Evolutionary conservation across 139 green algal species (phyloP).

Genomic region (Chlamydomonas applanata): DNA sequence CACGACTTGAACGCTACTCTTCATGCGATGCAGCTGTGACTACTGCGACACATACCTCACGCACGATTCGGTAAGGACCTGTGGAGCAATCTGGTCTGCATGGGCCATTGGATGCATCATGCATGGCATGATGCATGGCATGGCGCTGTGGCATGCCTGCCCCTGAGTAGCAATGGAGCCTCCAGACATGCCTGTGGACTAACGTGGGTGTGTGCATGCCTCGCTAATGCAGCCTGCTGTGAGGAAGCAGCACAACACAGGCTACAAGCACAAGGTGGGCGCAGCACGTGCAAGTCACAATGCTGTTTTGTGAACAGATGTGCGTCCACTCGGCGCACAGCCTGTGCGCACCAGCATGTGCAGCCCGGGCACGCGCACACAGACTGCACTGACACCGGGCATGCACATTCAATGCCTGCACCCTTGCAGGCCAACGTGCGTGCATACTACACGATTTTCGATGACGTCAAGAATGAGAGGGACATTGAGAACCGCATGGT

Average conservation of each 20-base stretch:
- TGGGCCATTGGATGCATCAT: no score
- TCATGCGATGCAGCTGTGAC: constrained; percentile 48
- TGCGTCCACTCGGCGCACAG: no score
- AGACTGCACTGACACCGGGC: no score
- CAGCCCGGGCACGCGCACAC: no score
- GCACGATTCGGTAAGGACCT: constrained; percentile 77
- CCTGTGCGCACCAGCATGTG: no score
- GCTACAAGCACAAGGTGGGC: constrained; percentile 93
- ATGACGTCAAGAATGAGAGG: constrained; percentile 45
- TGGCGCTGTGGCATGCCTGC: no score
- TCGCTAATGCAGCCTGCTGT: constrained; percentile 74
- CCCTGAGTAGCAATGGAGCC: no score
- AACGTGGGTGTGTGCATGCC: no score
- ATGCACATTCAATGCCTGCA: not conserved
- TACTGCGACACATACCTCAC: constrained; percentile 94
- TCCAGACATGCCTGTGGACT: no score
- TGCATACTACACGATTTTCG: constrained; percentile 91
- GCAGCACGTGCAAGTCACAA: not conserved
- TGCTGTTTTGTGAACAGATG: no score
- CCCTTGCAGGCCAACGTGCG: constrained; percentile 83
- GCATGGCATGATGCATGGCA: no score
- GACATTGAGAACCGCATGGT: constrained; percentile 7
- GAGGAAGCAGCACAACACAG: constrained; percentile 93
- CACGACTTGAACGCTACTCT: no score
- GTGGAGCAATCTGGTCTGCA: not conserved